Conservation (phyloP, 2,329 filamentous ascomycete species). For the Cladosporium sp. region DNA sequence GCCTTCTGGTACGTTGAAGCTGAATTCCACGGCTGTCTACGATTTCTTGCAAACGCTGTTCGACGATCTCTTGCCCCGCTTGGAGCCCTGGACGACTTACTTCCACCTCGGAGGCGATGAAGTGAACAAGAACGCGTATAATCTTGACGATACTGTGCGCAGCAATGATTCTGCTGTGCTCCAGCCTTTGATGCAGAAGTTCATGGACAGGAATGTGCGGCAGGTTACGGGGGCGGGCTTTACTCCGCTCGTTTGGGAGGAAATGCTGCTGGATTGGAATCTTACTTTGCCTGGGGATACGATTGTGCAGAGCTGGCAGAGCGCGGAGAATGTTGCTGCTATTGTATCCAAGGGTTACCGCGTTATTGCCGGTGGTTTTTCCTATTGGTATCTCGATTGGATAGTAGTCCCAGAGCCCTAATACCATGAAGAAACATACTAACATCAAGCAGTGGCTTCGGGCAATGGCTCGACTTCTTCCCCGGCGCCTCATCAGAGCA, state of each 20-base stretch:
- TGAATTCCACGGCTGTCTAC: slow-evolving; percentile 67
- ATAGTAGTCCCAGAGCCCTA: too few species aligned
- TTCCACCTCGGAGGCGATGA: slow-evolving; percentile 90
- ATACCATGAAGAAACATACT: too few species aligned
- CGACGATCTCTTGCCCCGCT: slow-evolving; percentile 68
- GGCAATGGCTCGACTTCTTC: slow-evolving; percentile 70
- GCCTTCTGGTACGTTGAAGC: slow-evolving; percentile 61
- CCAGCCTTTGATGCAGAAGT: slow-evolving; percentile 70
- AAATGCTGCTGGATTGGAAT: slow-evolving; percentile 76
- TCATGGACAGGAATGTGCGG: slow-evolving; percentile 65
- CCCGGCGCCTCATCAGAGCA: slow-evolving; percentile 49
- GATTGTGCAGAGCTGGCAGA: slow-evolving; percentile 75
- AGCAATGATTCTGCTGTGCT: slow-evolving; percentile 63
- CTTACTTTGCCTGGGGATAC: slow-evolving; percentile 65
- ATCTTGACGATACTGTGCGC: slow-evolving; percentile 65
- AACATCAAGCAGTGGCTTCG: too few species aligned
- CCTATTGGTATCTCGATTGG: slow-evolving; percentile 74
- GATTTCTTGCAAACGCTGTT: slow-evolving; percentile 68
- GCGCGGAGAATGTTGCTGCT: slow-evolving; percentile 55
- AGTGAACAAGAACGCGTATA: slow-evolving; percentile 71
- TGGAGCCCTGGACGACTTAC: slow-evolving; percentile 64
- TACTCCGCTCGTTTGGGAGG: slow-evolving; percentile 79
- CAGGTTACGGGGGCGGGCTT: slow-evolving; percentile 61
- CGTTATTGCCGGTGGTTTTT: slow-evolving; percentile 70
- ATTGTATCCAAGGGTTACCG: slow-evolving; percentile 62